Evolutionary conservation across 1,284 basidiomycete genomes (phyloP), one percentile per base, ranked within the genome.

Genomic region (Cryptococcus sp.): DNA sequence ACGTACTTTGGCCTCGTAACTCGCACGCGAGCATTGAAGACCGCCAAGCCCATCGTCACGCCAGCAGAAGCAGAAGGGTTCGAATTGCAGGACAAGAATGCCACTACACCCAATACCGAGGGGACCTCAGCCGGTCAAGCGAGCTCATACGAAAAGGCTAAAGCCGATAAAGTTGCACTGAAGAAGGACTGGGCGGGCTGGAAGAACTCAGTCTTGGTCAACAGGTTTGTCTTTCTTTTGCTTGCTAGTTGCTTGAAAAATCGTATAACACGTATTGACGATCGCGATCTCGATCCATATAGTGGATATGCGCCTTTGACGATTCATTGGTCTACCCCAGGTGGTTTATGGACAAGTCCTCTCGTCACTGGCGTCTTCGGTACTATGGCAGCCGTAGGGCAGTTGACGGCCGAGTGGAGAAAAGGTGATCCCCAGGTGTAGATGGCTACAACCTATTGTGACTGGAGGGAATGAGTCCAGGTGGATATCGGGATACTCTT

Each of bases 221-320:
- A 73, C 58, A 61, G 57, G 74, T 75, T 48, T 48, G 74, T 65
- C 23, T 29, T 46, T 19, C 15, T 45, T 11, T 7, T 38, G 3
- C 52, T 39, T 23, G 16, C 19, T 56, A 13, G 34, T 22, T 22
- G 16, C 17, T 4, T 34, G 4, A 49, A 34, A 10, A 29, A 29
- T 10, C 26, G 4, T 4, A 29, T 10, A 4, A 29, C 26, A 10
- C 8, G 29, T 34, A 34, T 10, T 34, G n/a, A 13, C 11, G 20
- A 13, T n/a, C 17, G 15, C 13, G 10, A 39, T 22, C 17, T 1
- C 20, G 37, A 22, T 19, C 26, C 22, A 17, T 29, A 5, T 20
- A 76, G 73, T 48, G 76, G 69, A 29, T 79, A 75, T 51, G 69
- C 75, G 8, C 77, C 77, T 2, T 62, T 79, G 40, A 79, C 77